These are phyloP conservation scores for Beauveria scarabaeidicola DNA, from an alignment of 2,329 filamentous ascomycete species.

Conservation along the genomic window DNA sequence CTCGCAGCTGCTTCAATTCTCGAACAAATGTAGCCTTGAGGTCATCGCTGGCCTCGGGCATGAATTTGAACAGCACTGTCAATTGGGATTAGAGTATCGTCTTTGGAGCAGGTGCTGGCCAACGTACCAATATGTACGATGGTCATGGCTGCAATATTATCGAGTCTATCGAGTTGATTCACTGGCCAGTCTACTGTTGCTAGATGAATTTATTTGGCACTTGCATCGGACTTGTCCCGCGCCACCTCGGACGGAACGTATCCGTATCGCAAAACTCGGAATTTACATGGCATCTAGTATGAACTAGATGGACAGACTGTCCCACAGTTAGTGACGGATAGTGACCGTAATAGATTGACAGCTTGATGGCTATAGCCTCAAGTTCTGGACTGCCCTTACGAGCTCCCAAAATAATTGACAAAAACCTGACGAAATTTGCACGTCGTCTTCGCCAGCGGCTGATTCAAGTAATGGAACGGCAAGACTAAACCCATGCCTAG, in stretches of 20 bases:
- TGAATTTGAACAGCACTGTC: constrained; percentile 43
- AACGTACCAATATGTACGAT: constrained; percentile 27
- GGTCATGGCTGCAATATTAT: constrained; percentile 20
- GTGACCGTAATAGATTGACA: too few relatives aligned
- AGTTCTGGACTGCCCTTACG: not conserved
- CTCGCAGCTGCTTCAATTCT: constrained; percentile 41
- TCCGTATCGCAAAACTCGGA: not conserved
- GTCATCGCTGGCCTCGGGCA: constrained; percentile 28
- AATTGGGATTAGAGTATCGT: not conserved
- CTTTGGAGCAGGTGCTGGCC: not conserved
- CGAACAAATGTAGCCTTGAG: constrained; percentile 36
- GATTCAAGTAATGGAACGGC: not conserved
- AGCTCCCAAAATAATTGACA: not conserved
- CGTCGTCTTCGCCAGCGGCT: not conserved
- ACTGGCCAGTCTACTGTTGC: not conserved
- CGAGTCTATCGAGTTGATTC: not conserved
- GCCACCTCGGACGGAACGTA: not conserved
- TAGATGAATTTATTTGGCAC: not conserved
- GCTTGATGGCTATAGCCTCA: not conserved
- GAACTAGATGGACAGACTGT: not conserved
- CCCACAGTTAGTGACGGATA: not conserved
- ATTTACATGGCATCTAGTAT: not conserved
- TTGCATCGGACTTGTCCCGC: constrained; percentile 1
- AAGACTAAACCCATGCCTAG: not conserved
- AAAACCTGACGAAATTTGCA: not conserved